phyloP scores from a whole-genome alignment of 352 stramenopile genomes.

The Thalassiosira livingstoniorum region DNA sequence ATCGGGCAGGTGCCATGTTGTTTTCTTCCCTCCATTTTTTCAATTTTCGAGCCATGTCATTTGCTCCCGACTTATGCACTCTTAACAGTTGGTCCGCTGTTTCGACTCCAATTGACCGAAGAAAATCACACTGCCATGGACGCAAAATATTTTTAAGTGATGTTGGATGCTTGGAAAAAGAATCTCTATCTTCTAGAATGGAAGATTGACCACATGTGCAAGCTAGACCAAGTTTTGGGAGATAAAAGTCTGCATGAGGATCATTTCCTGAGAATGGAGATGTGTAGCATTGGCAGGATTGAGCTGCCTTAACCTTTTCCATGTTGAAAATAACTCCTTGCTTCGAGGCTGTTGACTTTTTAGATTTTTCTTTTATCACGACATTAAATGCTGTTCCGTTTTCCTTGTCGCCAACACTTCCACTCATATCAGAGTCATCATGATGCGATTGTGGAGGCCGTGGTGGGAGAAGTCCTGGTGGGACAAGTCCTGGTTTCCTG shows the following conservation, averaged over 20 bases:
- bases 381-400: slow-evolving; percentile 33
- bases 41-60: slow-evolving; percentile 59
- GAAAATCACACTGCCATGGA: slow-evolving; percentile 73
- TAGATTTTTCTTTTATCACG: slow-evolving; percentile 4
- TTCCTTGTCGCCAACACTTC: slow-evolving; percentile 40
- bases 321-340: slow-evolving; percentile 48
- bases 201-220: slow-evolving; percentile 63
- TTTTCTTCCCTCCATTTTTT: slow-evolving; percentile 62
- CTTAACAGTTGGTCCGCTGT: slow-evolving; percentile 70
- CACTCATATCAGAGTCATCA: background rate
- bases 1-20: slow-evolving; percentile 55
- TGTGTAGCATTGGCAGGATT: slow-evolving; percentile 61
- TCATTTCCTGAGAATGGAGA: slow-evolving; percentile 72
- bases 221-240: slow-evolving; percentile 71
- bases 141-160: slow-evolving; percentile 70
- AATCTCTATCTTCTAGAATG: slow-evolving; percentile 22
- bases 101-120: slow-evolving; percentile 58
- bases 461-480: slow-evolving; percentile 22
- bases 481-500: slow-evolving; percentile 13
- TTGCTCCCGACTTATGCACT: slow-evolving; percentile 57
- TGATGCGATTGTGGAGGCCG: slow-evolving; percentile 11
- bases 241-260: slow-evolving; percentile 71
- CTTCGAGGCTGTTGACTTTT: no score
- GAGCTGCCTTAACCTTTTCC: slow-evolving; percentile 17
- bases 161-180: slow-evolving; percentile 69